Evolutionary conservation across 495 filamentous ascomycete genomes (phyloP).

Genomic region (Penicillium herquei): DNA sequence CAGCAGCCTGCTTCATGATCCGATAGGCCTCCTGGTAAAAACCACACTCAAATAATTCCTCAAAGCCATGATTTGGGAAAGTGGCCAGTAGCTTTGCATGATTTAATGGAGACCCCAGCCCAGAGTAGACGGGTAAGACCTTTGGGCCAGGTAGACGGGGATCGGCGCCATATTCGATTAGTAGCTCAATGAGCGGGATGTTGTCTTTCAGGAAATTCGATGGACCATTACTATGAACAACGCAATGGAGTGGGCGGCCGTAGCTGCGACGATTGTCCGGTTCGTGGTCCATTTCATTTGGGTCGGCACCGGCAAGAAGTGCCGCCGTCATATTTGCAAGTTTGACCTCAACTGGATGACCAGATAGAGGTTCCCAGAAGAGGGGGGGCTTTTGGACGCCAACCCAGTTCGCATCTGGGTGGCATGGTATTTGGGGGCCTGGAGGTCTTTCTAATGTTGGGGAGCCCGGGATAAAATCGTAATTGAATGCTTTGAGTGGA

Average conservation of each 20-base stretch:
- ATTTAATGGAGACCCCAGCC: neutral
- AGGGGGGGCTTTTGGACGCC: neutral
- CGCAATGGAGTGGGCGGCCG: neutral
- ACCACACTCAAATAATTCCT: neutral
- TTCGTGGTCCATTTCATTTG: conserved; percentile 1
- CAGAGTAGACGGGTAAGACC: neutral
- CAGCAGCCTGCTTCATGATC: neutral
- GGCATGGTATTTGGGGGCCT: neutral
- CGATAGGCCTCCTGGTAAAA: conserved; percentile 1
- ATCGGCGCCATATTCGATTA: neutral
- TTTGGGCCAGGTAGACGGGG: neutral
- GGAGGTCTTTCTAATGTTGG: neutral
- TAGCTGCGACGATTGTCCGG: neutral
- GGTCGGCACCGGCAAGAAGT: neutral
- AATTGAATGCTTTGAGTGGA: too few species aligned
- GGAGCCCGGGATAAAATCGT: too few species aligned
- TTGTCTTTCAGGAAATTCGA: neutral
- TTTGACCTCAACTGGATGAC: neutral
- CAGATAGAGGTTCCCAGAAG: neutral
- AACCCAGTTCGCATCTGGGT: conserved; percentile 1
- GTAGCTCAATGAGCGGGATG: neutral
- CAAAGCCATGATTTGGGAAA: neutral
- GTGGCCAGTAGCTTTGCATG: neutral
- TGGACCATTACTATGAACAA: too few species aligned
- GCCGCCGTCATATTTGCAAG: neutral